phyloP scores from a whole-genome alignment of 352 stramenopile genomes.

The Globisporangium orthogonon region DNA sequence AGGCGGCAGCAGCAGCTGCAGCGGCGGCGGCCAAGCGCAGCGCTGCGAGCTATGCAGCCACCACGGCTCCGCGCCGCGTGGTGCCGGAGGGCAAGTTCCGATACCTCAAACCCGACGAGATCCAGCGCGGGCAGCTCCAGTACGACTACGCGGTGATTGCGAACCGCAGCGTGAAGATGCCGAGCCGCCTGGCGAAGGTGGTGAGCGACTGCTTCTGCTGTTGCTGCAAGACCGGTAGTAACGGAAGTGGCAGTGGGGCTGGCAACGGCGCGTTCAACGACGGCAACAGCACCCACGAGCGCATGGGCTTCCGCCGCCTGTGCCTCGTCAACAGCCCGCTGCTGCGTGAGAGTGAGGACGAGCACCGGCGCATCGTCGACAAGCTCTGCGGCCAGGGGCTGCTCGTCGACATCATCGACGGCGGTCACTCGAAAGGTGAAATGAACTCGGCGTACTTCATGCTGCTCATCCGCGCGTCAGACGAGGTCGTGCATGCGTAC shows the following conservation, averaged over 20 bases:
- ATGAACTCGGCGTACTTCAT: constrained; percentile 82
- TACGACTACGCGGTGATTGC: constrained; percentile 84
- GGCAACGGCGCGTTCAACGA: constrained; percentile 20
- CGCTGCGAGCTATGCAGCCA: constrained; percentile 13
- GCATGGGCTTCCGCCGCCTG: constrained; percentile 55
- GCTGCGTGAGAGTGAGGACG: constrained; percentile 65
- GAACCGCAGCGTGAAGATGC: constrained; percentile 53
- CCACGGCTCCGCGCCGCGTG: constrained; percentile 17
- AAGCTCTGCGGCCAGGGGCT: constrained; percentile 67
- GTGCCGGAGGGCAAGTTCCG: constrained; percentile 42
- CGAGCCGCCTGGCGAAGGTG: constrained; percentile 22
- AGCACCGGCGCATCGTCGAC: constrained; percentile 74
- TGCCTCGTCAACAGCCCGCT: constrained; percentile 46
- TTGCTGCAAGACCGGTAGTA: constrained; percentile 19
- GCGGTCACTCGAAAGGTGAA: constrained; percentile 69
- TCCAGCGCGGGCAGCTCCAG: constrained; percentile 40
- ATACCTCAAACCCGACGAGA: constrained; percentile 81
- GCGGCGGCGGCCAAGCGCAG: constrained; percentile 4
- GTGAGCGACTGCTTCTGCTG: constrained; percentile 30
- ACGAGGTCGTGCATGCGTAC: constrained; percentile 52
- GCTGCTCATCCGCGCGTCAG: constrained; percentile 53
- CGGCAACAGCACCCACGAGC: constrained; percentile 22
- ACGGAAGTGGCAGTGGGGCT: not conserved
- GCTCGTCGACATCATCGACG: constrained; percentile 80
- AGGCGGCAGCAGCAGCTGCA: constrained; percentile 5